Base-by-base conservation (phyloP, 2,329 filamentous ascomycete genomes). In the Ophiocordyceps robertsii region DNA sequence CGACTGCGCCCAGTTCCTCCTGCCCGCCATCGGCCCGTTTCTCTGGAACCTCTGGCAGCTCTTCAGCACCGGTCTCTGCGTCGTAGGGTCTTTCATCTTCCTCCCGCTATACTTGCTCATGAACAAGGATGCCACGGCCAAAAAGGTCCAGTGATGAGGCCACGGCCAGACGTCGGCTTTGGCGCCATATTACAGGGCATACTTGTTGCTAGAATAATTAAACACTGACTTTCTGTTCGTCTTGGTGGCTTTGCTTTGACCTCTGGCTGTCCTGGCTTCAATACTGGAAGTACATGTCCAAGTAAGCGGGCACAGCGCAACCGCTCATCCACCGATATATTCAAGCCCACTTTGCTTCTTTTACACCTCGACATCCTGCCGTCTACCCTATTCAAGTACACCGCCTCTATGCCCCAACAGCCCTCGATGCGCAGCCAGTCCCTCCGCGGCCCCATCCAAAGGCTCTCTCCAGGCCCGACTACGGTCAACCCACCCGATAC, bases 1-100 rank as follows among this genome's bases (percentile, higher is more conserved):
- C 39, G 82, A 94, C 50, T 81, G 80, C 47, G 65, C 90, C 46
- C 80, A 81, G 51, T 92, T 93, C 55, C 51, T 89, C 16, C 53
- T 73, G 14, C 77, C 82, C 11, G 70, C 74, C 0, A 61, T 80
- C 0, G 77, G 75, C 0, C 61, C 67, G 8, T 53, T 73, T 21
- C 59, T 87, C 1, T 67, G 74, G 60, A 48, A 70, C 3, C 10
- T 53, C 1, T 82, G 74, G 70, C 82, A 88, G 56, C 63, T 80
- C 17, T 67, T 77, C 42, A 77, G 77, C 4, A 82, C 83, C 0
- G 47, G 74, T 4, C 55, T 84, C 4, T 90, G 83, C 49, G 63
- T 84, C 1, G 1, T 82, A 1, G 77, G 77, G 0, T 61, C 60
- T 0, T 68, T 77, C 1, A 44, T 72, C 38, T 52, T 63, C 4